A percentile compares a stretch with the other conserved stretches of the same genome.
Conservation (phyloP, 306 rosid genomes). For the Trifolium fragiferum region DNA sequence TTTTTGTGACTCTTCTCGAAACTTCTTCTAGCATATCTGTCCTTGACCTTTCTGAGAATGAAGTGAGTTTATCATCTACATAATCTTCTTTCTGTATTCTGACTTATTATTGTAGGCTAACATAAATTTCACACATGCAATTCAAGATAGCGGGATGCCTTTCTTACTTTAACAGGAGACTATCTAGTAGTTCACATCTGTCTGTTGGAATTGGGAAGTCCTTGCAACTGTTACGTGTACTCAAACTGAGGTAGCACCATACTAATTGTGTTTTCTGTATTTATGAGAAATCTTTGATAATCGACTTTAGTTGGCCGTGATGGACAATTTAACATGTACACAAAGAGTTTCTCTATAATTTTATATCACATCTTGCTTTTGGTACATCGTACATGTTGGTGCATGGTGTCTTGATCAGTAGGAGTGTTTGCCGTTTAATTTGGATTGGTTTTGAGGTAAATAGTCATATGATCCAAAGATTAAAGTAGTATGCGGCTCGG, state of each 20-base stretch:
- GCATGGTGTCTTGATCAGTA: constrained; percentile 21
- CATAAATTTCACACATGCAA: constrained; percentile 38
- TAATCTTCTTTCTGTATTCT: constrained; percentile 30
- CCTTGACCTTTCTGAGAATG: constrained; percentile 88
- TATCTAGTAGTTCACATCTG: constrained; percentile 38
- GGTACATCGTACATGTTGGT: constrained; percentile 28
- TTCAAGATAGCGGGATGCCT: constrained; percentile 91
- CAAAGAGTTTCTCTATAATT: constrained; percentile 24
- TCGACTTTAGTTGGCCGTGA: constrained; percentile 22
- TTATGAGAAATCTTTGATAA: constrained; percentile 21
- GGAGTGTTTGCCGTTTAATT: not conserved
- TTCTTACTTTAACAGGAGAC: constrained; percentile 59
- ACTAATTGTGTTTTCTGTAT: constrained; percentile 35
- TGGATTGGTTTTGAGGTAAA: not conserved
- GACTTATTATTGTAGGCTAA: constrained; percentile 37
- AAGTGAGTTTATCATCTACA: constrained; percentile 59
- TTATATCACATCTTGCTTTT: constrained; percentile 22
- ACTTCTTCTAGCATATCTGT: constrained; percentile 69
- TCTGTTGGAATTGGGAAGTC: constrained; percentile 57
- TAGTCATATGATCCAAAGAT: not conserved
- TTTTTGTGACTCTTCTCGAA: constrained; percentile 65
- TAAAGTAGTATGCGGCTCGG: not conserved
- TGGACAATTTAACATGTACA: constrained; percentile 8
- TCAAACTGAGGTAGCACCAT: constrained; percentile 73
- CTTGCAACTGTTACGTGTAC: constrained; percentile 72